Conservation (phyloP, 2,329 filamentous ascomycete genomes). For the Aspergillus proliferans region DNA sequence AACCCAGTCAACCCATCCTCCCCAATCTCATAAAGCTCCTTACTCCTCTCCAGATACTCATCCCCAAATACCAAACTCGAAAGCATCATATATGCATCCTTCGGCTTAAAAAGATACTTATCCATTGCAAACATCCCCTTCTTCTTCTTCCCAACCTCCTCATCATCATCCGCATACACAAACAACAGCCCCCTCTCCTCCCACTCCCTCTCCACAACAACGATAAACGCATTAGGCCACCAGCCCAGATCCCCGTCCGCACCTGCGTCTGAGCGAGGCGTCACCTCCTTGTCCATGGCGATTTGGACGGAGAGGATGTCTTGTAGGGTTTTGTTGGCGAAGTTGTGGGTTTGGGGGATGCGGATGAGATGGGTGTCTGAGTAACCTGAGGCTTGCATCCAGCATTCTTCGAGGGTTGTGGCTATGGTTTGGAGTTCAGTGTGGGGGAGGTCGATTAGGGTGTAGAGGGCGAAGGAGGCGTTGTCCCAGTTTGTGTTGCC, state of each 20-base stretch:
- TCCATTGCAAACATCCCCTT: too few species aligned
- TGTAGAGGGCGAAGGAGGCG: conserved; percentile 4
- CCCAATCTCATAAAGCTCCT: too few species aligned
- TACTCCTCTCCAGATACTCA: too few species aligned
- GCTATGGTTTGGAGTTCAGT: background rate
- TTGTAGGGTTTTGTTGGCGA: background rate
- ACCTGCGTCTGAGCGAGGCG: background rate
- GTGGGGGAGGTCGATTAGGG: background rate
- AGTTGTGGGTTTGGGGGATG: conserved; percentile 1
- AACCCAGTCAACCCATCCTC: too few species aligned
- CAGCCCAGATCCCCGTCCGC: background rate
- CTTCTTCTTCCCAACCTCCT: too few species aligned
- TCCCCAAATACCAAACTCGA: too few species aligned
- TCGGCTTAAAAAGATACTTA: too few species aligned
- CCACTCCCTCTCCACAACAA: conserved; percentile 3
- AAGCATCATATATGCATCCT: too few species aligned
- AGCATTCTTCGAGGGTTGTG: background rate
- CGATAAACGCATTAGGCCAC: conserved; percentile 4
- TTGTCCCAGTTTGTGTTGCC: conserved; percentile 2
- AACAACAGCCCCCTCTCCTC: conserved; percentile 3
- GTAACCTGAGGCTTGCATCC: background rate
- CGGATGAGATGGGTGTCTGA: conserved; percentile 1
- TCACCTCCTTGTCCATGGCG: conserved; percentile 3
- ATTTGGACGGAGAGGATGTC: conserved; percentile 3
- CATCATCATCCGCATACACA: background rate